A percentile compares a stretch with the other conserved stretches of the same genome.
phyloP scores from a whole-genome alignment of 257 asterid species.

The Capsicum rhomboideum region DNA sequence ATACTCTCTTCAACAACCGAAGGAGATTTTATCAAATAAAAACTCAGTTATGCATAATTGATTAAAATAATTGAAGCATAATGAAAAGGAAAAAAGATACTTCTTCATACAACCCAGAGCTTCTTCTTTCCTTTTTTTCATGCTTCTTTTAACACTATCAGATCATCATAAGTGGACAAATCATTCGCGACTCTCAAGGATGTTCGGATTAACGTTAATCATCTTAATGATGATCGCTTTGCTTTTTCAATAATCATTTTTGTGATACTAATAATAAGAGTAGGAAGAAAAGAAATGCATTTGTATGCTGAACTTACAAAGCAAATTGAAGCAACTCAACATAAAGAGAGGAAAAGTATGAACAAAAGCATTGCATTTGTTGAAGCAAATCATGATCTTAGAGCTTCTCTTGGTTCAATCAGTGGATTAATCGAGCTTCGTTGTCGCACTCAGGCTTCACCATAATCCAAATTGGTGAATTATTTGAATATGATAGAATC shows the following conservation, averaged over 20 bases:
- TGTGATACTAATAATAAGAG: slow-evolving; percentile 15
- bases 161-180: too few species aligned
- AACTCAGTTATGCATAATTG: too few species aligned
- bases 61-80: too few species aligned
- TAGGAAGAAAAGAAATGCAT: slow-evolving; percentile 49
- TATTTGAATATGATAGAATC: slow-evolving; percentile 37
- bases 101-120: too few species aligned
- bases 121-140: too few species aligned
- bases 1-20: too few species aligned
- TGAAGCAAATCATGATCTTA: slow-evolving; percentile 68
- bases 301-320: slow-evolving; percentile 41
- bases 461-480: slow-evolving; percentile 19
- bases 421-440: slow-evolving; percentile 39
- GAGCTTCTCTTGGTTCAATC: slow-evolving; percentile 53
- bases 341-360: slow-evolving; percentile 63
- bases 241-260: slow-evolving; percentile 17
- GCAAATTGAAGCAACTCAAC: slow-evolving; percentile 68
- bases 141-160: too few species aligned
- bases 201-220: slow-evolving; percentile 20
- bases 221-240: slow-evolving; percentile 17
- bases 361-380: slow-evolving; percentile 60
- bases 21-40: too few species aligned
- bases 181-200: too few species aligned
- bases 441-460: slow-evolving; percentile 22
- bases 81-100: too few species aligned